phyloP scores from a whole-genome alignment of 495 filamentous ascomycete species.

The Alectoria sarmentosa region DNA sequence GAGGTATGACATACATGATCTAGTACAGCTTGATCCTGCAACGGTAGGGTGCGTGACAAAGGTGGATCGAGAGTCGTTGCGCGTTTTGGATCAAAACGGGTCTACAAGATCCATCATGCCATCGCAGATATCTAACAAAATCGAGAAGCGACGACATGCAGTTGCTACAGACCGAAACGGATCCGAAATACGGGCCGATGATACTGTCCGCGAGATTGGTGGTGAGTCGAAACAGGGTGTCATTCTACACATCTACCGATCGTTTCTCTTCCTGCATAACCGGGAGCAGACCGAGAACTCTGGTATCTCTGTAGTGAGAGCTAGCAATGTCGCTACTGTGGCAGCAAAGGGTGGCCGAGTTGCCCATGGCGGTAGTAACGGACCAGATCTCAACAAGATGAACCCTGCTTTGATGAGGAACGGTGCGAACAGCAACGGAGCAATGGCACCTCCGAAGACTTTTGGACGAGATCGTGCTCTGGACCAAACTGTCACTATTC shows the following conservation, averaged over 20 bases:
- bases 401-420: conserved; percentile 78
- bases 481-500: conserved; percentile 82
- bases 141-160: conserved; percentile 68
- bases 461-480: conserved; percentile 80
- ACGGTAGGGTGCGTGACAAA: conserved; percentile 92
- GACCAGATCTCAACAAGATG: conserved; percentile 82
- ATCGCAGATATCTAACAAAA: conserved; percentile 82
- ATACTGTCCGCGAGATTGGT: conserved; percentile 82
- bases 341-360: conserved; percentile 82
- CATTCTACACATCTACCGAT: conserved; percentile 86
- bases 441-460: conserved; percentile 70
- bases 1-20: conserved; percentile 83
- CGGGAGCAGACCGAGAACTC: conserved; percentile 79
- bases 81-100: conserved; percentile 84
- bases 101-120: conserved; percentile 75
- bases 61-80: conserved; percentile 86
- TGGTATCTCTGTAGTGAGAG: conserved; percentile 83
- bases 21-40: conserved; percentile 87
- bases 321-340: conserved; percentile 76
- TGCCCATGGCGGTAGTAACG: conserved; percentile 37
- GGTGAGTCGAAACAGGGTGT: conserved; percentile 80
- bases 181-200: conserved; percentile 83
- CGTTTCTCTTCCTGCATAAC: conserved; percentile 80
- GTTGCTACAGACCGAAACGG: conserved; percentile 92
- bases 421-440: conserved; percentile 36